Percentiles rank a stretch among this genome's conserved stretches.
Conservation (phyloP, 2,329 filamentous ascomycete genomes). For the Aspergillus sp. region DNA sequence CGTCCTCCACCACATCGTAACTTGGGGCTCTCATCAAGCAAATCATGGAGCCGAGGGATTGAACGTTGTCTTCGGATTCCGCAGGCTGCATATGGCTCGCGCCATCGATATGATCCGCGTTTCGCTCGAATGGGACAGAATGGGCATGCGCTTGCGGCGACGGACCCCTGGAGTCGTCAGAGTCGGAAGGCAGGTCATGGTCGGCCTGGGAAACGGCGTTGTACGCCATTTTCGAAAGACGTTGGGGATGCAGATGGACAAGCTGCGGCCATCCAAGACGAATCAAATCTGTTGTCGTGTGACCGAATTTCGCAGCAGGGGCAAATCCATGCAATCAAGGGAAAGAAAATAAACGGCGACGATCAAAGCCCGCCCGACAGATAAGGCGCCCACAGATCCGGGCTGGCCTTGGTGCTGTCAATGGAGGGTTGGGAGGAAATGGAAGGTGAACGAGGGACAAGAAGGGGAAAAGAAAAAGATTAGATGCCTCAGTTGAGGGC, state of each 20-base stretch:
- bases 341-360: background rate
- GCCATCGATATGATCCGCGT: constrained; percentile 34
- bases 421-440: background rate
- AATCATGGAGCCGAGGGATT: constrained; percentile 34
- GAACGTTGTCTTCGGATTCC: constrained; percentile 24
- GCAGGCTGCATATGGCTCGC: constrained; percentile 28
- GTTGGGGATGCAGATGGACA: constrained; percentile 1
- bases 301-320: constrained; percentile 1
- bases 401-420: background rate
- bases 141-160: constrained; percentile 26
- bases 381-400: constrained; percentile 6
- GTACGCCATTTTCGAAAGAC: constrained; percentile 40
- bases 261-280: constrained; percentile 15
- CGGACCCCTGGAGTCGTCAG: constrained; percentile 33
- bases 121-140: constrained; percentile 27
- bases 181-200: constrained; percentile 38
- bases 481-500: background rate
- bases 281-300: constrained; percentile 6
- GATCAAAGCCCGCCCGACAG: constrained; percentile 2
- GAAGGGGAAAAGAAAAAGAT: background rate
- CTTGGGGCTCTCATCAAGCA: constrained; percentile 38
- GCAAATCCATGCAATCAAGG: constrained; percentile 1
- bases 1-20: constrained; percentile 49
- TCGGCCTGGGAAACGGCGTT: constrained; percentile 45
- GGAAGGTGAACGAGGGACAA: background rate